These are phyloP conservation scores for Ophiostoma novo-ulmi DNA, from an alignment of 2,329 filamentous ascomycete genomes.

Conservation along the genomic window DNA sequence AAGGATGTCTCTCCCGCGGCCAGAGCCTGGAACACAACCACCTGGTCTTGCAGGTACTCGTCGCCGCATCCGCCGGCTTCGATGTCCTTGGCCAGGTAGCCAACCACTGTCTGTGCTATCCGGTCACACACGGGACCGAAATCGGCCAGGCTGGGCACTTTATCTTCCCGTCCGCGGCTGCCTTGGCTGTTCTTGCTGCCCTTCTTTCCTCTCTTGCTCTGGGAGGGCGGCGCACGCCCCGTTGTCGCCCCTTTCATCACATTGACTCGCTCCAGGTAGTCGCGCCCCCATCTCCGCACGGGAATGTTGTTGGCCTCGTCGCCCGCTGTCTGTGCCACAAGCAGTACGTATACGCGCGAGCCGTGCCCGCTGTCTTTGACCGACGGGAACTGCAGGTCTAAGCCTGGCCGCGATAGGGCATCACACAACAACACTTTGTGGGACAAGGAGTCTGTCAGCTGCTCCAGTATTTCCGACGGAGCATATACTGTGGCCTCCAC, in stretches of 20 bases:
- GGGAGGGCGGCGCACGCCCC: slow-evolving; percentile 6
- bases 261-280: slow-evolving; percentile 33
- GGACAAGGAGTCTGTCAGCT: slow-evolving; percentile 40
- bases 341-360: slow-evolving; percentile 50
- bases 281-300: slow-evolving; percentile 41
- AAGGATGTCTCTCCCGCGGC: slow-evolving; percentile 49
- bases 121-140: slow-evolving; percentile 28
- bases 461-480: slow-evolving; percentile 41
- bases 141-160: neutral
- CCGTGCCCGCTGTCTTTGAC: slow-evolving; percentile 49
- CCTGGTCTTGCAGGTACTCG: slow-evolving; percentile 55
- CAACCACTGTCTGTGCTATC: slow-evolving; percentile 37
- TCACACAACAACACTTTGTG: slow-evolving; percentile 29
- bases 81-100: slow-evolving; percentile 44
- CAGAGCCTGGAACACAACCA: slow-evolving; percentile 56
- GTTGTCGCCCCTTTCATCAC: slow-evolving; percentile 27
- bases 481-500: slow-evolving; percentile 51
- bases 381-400: slow-evolving; percentile 43
- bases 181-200: neutral
- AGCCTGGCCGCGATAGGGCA: slow-evolving; percentile 13
- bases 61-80: slow-evolving; percentile 45
- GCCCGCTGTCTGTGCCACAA: slow-evolving; percentile 48
- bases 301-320: slow-evolving; percentile 18
- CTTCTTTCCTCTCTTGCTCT: slow-evolving; percentile 3
- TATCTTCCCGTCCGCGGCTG: neutral